A percentile compares a stretch with the other conserved stretches of the same genome.
Conservation (phyloP, 805 yeast species). For the Brettanomyces sp. region DNA sequence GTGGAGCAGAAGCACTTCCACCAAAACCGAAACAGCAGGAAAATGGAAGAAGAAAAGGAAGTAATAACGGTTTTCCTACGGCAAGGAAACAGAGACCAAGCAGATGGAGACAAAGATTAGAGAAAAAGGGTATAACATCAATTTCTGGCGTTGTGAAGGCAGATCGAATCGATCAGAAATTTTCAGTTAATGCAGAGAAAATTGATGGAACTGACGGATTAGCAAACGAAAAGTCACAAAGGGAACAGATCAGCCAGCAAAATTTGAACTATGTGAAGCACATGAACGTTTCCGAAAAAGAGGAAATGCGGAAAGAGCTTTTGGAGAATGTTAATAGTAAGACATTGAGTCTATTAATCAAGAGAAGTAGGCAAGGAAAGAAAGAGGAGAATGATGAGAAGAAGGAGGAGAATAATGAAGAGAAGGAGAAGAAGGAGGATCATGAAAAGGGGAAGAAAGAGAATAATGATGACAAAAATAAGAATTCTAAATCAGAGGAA, state of each 20-base stretch:
- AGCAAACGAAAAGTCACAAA: slow-evolving; percentile 38
- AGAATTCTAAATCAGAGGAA: slow-evolving; percentile 14
- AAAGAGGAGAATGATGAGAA: slow-evolving; percentile 6
- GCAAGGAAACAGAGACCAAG: slow-evolving; percentile 29
- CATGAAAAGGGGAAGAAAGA: slow-evolving; percentile 4
- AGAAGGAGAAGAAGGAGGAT: slow-evolving; percentile 22
- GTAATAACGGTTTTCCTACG: slow-evolving; percentile 29
- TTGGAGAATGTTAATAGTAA: slow-evolving; percentile 60
- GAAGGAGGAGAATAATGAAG: slow-evolving; percentile 11
- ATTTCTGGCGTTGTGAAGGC: slow-evolving; percentile 15
- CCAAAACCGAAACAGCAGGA: slow-evolving; percentile 11
- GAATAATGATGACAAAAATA: not conserved
- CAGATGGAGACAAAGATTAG: slow-evolving; percentile 39
- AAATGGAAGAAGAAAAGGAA: slow-evolving; percentile 2
- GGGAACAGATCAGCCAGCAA: slow-evolving; percentile 69
- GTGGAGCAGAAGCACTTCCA: slow-evolving; percentile 21
- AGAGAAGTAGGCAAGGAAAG: slow-evolving; percentile 43
- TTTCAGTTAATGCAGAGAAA: slow-evolving; percentile 2
- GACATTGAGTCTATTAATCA: slow-evolving; percentile 48
- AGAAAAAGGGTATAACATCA: slow-evolving; percentile 24
- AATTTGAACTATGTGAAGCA: slow-evolving; percentile 51
- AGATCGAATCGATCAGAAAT: slow-evolving; percentile 1
- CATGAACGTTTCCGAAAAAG: slow-evolving; percentile 61
- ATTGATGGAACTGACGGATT: slow-evolving; percentile 1
- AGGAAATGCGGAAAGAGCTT: slow-evolving; percentile 56